Base-by-base conservation (phyloP, 2,329 filamentous ascomycete genomes). In the Exophiala oligosperma region DNA sequence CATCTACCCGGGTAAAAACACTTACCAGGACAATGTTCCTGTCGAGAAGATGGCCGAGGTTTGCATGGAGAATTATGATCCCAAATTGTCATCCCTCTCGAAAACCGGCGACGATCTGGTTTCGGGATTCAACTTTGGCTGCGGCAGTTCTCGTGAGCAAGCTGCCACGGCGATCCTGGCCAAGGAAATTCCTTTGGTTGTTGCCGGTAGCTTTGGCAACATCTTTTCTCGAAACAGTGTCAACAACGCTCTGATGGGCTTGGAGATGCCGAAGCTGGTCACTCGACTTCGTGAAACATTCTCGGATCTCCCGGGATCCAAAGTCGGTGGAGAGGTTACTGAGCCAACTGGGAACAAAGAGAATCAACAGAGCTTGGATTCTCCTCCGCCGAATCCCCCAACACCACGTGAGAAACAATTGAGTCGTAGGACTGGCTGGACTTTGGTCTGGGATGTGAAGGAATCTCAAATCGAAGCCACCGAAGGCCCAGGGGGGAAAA, bases 21-120 rank as follows among this genome's bases (percentile, higher is more conserved):
- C 57, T 0, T 97, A 97, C 74, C 91, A 95, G 71, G 92, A 97
- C 70, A 83, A 90, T 67, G 81, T 97, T 1, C 77, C 89, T 0
- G 78, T 76, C 0, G 88, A 91, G 61, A 85, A 85, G 56, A 97
- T 97, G 93, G 91, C 91, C 0, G 79, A 89, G 64, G 92, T 92
- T 0, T 92, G 89, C 74, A 97, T 97, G 92, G 83, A 89, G 71
- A 97, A 97, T 80, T 97, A 96, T 76, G 93, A 97, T 71, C 76
- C 82, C 0, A 71, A 78, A 0, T 97, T 97, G 71, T 73, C 80
- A 8, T 72, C 75, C 1, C 78, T 87, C 37, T 87, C 89, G 47
- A 82, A 82, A 63, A 70, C 83, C 0, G 86, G 85, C 49, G 92
- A 97, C 68, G 90, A 97, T 54, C 82, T 97, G 1, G 92, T 97